These are phyloP conservation scores for Pythium volutum DNA, from an alignment of 352 stramenopile genomes.

Conservation along the genomic window DNA sequence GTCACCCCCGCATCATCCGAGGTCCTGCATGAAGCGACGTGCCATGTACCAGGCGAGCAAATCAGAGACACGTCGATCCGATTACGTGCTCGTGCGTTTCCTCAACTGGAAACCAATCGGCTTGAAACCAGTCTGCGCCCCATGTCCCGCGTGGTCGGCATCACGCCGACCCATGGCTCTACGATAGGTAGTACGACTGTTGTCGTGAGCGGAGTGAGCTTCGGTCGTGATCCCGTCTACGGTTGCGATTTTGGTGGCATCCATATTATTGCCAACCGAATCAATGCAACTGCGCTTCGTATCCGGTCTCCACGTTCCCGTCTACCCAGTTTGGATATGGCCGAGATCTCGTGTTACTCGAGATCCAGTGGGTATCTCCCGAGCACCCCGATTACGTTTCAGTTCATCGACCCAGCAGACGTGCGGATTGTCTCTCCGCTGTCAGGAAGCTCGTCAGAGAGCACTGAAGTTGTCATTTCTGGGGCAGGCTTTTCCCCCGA, in stretches of 20 bases:
- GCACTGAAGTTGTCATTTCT: neutral
- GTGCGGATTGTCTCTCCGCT: slow-evolving; percentile 1
- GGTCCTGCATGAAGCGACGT: slow-evolving; percentile 1
- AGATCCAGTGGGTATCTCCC: neutral
- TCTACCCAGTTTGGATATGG: neutral
- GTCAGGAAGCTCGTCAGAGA: neutral
- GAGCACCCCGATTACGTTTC: slow-evolving; percentile 1
- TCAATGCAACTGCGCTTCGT: slow-evolving; percentile 9
- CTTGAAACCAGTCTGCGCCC: neutral
- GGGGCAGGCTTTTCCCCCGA: neutral
- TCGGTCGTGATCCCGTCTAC: neutral
- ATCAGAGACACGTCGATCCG: slow-evolving; percentile 2
- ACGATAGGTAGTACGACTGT: slow-evolving; percentile 12
- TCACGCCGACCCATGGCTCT: slow-evolving; percentile 1
- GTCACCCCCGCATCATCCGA: neutral
- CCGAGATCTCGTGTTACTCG: slow-evolving; percentile 17
- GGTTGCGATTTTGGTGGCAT: slow-evolving; percentile 13
- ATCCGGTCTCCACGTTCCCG: neutral
- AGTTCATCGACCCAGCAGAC: neutral
- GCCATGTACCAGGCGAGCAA: slow-evolving; percentile 2
- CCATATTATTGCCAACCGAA: neutral
- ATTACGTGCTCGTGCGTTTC: slow-evolving; percentile 10
- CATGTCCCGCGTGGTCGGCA: neutral
- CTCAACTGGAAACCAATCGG: slow-evolving; percentile 10
- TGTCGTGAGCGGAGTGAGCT: slow-evolving; percentile 6